These are phyloP conservation scores for Wallemia ichthyophaga DNA, from an alignment of 1,284 basidiomycete genomes.

Conservation along the genomic window DNA sequence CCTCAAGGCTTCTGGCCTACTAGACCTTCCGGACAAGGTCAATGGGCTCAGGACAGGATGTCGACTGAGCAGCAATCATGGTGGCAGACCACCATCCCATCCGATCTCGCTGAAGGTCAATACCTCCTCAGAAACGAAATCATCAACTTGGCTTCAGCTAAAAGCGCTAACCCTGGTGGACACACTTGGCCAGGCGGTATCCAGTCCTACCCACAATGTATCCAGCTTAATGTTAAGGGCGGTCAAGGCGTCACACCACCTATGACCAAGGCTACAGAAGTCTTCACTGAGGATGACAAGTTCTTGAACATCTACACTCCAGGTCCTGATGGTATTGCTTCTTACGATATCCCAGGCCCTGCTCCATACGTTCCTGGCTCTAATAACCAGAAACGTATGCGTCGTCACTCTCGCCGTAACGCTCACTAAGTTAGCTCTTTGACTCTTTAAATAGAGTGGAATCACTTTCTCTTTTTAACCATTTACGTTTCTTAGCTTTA, in stretches of 20 bases:
- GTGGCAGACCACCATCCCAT: not conserved
- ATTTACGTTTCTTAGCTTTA: slow-evolving; percentile 15
- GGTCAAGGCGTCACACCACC: not conserved
- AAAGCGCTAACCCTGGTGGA: not conserved
- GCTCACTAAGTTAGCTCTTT: not conserved
- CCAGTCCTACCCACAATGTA: not conserved
- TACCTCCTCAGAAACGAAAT: not conserved
- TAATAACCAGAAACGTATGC: not conserved
- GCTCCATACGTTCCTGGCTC: not conserved
- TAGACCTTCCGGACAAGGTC: not conserved
- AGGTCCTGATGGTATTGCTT: not conserved
- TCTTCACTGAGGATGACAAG: not conserved
- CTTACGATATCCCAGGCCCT: not conserved
- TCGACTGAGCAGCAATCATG: not conserved
- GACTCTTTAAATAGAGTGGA: not conserved
- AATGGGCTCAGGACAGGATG: not conserved
- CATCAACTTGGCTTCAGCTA: not conserved
- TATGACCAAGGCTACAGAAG: not conserved
- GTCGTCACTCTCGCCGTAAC: not conserved
- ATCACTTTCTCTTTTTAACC: not conserved
- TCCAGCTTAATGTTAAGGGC: slow-evolving; percentile 1
- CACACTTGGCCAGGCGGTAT: not conserved
- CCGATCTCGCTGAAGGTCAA: not conserved
- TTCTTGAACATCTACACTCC: not conserved
- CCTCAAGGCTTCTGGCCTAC: not conserved